Conservation (phyloP, 2,329 filamentous ascomycete genomes). For the Seiridium unicorne region DNA sequence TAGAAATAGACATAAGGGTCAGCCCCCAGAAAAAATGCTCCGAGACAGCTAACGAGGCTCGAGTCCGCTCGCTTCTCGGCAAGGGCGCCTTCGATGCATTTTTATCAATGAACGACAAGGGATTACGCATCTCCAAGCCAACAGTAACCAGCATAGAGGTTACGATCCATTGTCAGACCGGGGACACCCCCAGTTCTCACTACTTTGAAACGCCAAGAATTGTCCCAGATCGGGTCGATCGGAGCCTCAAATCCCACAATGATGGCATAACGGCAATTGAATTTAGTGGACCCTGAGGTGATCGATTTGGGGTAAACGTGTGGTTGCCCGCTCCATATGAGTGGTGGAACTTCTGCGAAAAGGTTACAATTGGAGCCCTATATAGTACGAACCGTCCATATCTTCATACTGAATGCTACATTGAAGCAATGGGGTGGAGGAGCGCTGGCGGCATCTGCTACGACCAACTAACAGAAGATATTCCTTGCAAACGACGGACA, state of each 20-base stretch:
- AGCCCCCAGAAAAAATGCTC: constrained; percentile 53
- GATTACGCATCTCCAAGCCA: neutral
- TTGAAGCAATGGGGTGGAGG: too few relatives aligned
- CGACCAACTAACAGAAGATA: too few relatives aligned
- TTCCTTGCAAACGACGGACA: too few relatives aligned
- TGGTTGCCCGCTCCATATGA: neutral
- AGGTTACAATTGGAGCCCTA: neutral
- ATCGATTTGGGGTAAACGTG: neutral
- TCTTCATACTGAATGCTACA: too few relatives aligned
- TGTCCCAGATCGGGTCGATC: neutral
- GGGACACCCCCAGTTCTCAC: neutral
- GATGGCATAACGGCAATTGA: neutral
- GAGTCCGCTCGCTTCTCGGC: constrained; percentile 29
- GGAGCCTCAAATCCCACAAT: neutral
- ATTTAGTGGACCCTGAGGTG: neutral
- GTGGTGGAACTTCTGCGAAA: neutral
- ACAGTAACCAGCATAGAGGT: neutral
- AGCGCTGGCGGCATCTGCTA: too few relatives aligned
- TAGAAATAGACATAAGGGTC: constrained; percentile 54
- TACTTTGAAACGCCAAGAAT: neutral
- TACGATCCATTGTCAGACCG: neutral
- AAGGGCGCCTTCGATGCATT: neutral
- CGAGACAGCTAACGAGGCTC: constrained; percentile 48
- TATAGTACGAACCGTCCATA: too few relatives aligned
- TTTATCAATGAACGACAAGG: neutral